Conservation (phyloP, 2,329 filamentous ascomycete genomes). For the Ascochyta fabae region DNA sequence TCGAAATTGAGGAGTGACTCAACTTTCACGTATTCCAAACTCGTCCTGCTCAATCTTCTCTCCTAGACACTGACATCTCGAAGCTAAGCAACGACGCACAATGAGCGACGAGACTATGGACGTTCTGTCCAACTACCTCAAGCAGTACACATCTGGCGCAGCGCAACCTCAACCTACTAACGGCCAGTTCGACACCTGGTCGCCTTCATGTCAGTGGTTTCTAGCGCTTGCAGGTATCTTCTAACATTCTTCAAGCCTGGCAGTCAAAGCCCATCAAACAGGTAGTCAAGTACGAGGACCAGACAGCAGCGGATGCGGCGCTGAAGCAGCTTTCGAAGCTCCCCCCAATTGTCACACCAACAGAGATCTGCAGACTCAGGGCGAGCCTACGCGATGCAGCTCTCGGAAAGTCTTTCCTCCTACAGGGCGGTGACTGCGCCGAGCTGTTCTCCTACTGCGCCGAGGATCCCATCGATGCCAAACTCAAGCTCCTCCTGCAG, state of each 20-base stretch:
- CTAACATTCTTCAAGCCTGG: slow-evolving; percentile 64
- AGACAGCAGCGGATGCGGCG: slow-evolving; percentile 64
- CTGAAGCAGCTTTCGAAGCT: slow-evolving; percentile 70
- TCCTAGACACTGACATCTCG: background rate
- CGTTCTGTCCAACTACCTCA: slow-evolving; percentile 21
- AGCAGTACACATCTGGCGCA: slow-evolving; percentile 15
- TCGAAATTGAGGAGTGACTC: slow-evolving; percentile 21
- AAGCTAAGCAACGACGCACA: background rate
- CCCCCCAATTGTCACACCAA: slow-evolving; percentile 79
- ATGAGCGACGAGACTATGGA: slow-evolving; percentile 21
- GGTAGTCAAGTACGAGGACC: slow-evolving; percentile 71
- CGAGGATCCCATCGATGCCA: slow-evolving; percentile 86
- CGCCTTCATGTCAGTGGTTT: slow-evolving; percentile 47
- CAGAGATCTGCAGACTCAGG: slow-evolving; percentile 81
- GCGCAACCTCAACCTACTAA: slow-evolving; percentile 10
- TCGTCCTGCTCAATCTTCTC: background rate
- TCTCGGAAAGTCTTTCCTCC: slow-evolving; percentile 85
- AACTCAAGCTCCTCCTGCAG: slow-evolving; percentile 94
- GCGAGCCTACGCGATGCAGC: slow-evolving; percentile 83
- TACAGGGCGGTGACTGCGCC: slow-evolving; percentile 96
- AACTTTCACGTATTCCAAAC: background rate
- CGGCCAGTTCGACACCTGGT: slow-evolving; percentile 40
- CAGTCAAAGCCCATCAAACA: slow-evolving; percentile 80
- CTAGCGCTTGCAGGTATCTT: background rate
- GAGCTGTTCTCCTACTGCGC: slow-evolving; percentile 98